Evolutionary conservation across 1,284 basidiomycete genomes (phyloP).

Genomic region (Ustilago nuda): DNA sequence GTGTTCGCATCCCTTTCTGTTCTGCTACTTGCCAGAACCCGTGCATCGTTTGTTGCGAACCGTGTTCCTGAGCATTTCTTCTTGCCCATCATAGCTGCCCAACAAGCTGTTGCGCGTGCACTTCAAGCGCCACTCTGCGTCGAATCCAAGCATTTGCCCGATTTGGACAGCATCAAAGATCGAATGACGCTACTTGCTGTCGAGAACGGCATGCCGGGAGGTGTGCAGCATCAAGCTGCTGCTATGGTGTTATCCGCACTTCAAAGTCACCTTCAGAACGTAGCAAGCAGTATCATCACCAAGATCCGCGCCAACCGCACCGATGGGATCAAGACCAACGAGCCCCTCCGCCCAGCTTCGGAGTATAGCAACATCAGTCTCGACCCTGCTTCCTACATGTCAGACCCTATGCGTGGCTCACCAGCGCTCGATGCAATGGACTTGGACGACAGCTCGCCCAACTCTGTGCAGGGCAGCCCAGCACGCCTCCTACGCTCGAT

Average conservation of each 20-base stretch:
- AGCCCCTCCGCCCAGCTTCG: slow-evolving; percentile 37
- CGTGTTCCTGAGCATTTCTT: slow-evolving; percentile 35
- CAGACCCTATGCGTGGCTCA: slow-evolving; percentile 15
- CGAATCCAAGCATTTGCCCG: slow-evolving; percentile 69
- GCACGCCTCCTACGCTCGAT: slow-evolving; percentile 34
- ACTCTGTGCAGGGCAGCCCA: slow-evolving; percentile 39
- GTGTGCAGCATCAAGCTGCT: slow-evolving; percentile 68
- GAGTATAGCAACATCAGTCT: slow-evolving; percentile 26
- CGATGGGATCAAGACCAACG: slow-evolving; percentile 53
- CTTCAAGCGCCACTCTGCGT: slow-evolving; percentile 65
- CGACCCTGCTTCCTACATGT: slow-evolving; percentile 25
- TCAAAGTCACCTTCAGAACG: slow-evolving; percentile 66
- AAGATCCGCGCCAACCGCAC: slow-evolving; percentile 62
- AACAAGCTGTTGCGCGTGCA: slow-evolving; percentile 61
- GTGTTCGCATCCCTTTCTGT: slow-evolving; percentile 16
- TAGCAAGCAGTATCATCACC: slow-evolving; percentile 60
- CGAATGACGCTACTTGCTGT: slow-evolving; percentile 70
- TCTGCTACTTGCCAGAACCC: slow-evolving; percentile 20
- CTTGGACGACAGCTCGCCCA: slow-evolving; percentile 33
- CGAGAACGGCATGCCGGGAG: slow-evolving; percentile 68
- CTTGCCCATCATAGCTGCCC: slow-evolving; percentile 50
- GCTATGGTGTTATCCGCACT: slow-evolving; percentile 67
- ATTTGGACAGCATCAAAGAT: slow-evolving; percentile 69
- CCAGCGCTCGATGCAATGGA: slow-evolving; percentile 39
- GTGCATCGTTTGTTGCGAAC: slow-evolving; percentile 20